Conservation (phyloP, 2,329 filamentous ascomycete genomes). For the Incumbomyces lentus region DNA sequence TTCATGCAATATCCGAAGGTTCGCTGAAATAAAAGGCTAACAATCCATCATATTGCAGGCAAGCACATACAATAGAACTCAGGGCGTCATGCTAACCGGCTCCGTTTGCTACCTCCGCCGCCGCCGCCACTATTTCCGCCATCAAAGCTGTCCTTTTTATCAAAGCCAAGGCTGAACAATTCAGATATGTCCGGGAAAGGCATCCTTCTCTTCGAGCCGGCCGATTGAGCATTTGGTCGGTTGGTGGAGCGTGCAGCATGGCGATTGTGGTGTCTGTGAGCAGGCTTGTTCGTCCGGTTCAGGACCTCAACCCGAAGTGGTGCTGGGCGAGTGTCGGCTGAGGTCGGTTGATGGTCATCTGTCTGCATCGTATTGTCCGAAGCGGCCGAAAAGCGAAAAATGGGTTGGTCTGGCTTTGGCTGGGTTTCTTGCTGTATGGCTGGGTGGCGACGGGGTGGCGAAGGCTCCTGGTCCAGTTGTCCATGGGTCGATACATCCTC, state of each 20-base stretch:
- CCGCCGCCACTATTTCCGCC: conserved; percentile 32
- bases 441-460: conserved; percentile 1
- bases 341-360: conserved; percentile 25
- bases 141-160: conserved; percentile 31
- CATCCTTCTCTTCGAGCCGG: conserved; percentile 40
- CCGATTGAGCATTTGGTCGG: conserved; percentile 28
- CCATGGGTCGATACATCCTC: conserved; percentile 11
- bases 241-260: conserved; percentile 27
- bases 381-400: conserved; percentile 15
- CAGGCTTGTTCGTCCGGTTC: conserved; percentile 31
- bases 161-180: conserved; percentile 33
- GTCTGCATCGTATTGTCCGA: conserved; percentile 31
- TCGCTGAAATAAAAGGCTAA: conserved; percentile 7
- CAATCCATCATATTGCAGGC: conserved; percentile 1
- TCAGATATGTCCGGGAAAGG: conserved; percentile 41
- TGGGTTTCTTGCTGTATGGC: conserved; percentile 26
- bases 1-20: neutral
- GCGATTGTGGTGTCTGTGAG: conserved; percentile 31
- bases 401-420: conserved; percentile 7
- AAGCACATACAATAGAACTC: neutral
- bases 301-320: conserved; percentile 35
- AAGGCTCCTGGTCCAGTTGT: conserved; percentile 9
- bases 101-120: conserved; percentile 33
- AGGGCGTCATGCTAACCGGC: conserved; percentile 30
- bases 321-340: conserved; percentile 21